Conservation (phyloP, 192 early-diverging fungal genomes). For the Gigaspora rosea region DNA sequence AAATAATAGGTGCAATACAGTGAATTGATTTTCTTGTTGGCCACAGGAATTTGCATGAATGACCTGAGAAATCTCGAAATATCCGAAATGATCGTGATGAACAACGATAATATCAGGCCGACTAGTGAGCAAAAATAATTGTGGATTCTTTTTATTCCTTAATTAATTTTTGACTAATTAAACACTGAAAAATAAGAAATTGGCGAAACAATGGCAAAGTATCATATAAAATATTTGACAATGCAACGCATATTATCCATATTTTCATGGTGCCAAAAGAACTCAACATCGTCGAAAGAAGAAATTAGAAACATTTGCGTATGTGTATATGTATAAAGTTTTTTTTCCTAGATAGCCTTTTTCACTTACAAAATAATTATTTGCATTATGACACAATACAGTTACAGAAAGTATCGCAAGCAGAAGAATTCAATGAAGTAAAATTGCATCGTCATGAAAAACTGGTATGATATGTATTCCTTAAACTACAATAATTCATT, state of each 20-base stretch:
- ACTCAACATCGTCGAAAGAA: neutral
- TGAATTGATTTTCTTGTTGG: neutral
- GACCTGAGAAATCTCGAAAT: slow-evolving; percentile 31
- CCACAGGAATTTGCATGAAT: slow-evolving; percentile 37
- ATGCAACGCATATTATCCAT: slow-evolving; percentile 29
- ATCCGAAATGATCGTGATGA: slow-evolving; percentile 27
- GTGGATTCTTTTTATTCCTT: too few species aligned
- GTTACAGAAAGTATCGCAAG: slow-evolving; percentile 36
- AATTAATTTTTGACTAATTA: too few species aligned
- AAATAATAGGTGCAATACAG: too few species aligned
- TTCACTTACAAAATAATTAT: neutral
- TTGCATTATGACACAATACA: neutral
- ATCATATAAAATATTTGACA: slow-evolving; percentile 39
- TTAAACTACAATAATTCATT: neutral
- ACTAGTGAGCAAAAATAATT: slow-evolving; percentile 19
- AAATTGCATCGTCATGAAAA: slow-evolving; percentile 38
- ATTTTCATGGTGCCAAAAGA: neutral
- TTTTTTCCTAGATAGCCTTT: neutral
- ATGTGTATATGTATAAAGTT: neutral
- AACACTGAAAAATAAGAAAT: slow-evolving; percentile 27
- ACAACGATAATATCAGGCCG: slow-evolving; percentile 10
- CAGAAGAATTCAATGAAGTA: slow-evolving; percentile 33
- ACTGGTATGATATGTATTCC: slow-evolving; percentile 14
- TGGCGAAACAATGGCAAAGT: slow-evolving; percentile 42
- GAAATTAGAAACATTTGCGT: neutral